A percentile compares a stretch with the other conserved stretches of the same genome.
These are phyloP conservation scores for Globisporangium mamillatum DNA, from an alignment of 352 stramenopile species.

Conservation along the genomic window DNA sequence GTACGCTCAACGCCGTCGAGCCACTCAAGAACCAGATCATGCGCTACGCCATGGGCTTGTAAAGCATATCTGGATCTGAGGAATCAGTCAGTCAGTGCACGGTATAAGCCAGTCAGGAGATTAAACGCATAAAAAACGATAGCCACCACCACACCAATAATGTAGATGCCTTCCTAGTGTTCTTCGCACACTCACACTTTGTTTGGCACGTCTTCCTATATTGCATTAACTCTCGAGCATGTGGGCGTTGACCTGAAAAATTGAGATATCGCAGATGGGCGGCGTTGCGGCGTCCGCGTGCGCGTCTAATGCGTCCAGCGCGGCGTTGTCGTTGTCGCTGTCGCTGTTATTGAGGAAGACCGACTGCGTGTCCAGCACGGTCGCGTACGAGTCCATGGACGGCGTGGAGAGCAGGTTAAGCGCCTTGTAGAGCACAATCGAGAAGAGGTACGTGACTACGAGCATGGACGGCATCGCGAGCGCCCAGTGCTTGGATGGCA, in stretches of 20 bases:
- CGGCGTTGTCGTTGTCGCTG: not conserved
- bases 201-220: not conserved
- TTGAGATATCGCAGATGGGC: conserved; percentile 72
- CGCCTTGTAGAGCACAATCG: conserved; percentile 80
- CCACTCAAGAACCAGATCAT: conserved; percentile 90
- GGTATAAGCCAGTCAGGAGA: not conserved
- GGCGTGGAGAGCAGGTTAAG: conserved; percentile 79
- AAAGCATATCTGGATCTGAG: conserved; percentile 15
- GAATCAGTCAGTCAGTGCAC: too few relatives aligned
- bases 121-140: conserved; percentile 18
- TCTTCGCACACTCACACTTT: not conserved
- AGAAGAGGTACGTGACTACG: conserved; percentile 80
- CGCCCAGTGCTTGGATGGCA: conserved; percentile 89
- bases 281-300: conserved; percentile 61
- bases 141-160: conserved; percentile 14
- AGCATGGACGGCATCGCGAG: conserved; percentile 84
- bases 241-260: conserved; percentile 65
- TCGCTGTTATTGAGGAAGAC: conserved; percentile 32
- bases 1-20: conserved; percentile 80
- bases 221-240: conserved; percentile 19
- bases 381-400: conserved; percentile 71
- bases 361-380: conserved; percentile 69
- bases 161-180: conserved; percentile 10
- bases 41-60: conserved; percentile 87
- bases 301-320: conserved; percentile 31